These are phyloP conservation scores for Tetracladium setigerum DNA, from an alignment of 495 filamentous ascomycete genomes.

Conservation along the genomic window DNA sequence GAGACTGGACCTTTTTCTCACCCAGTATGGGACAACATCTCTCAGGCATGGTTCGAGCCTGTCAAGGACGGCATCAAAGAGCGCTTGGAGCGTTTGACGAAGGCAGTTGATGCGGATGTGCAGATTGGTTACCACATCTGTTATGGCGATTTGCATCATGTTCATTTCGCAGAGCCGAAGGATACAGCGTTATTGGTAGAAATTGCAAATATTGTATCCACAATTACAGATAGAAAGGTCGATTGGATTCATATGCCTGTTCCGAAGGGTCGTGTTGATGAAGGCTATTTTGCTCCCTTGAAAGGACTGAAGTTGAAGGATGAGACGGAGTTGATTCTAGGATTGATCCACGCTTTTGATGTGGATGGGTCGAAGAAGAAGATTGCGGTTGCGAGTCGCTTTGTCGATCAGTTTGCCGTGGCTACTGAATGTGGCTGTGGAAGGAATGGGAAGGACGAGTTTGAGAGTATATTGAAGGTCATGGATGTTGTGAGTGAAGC, in stretches of 20 bases:
- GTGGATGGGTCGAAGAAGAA: conserved; percentile 37
- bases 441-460: not conserved
- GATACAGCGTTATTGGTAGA: conserved; percentile 24
- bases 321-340: not conserved
- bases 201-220: conserved; percentile 23
- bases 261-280: conserved; percentile 20
- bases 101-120: conserved; percentile 25
- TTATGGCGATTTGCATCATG: conserved; percentile 35
- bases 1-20: conserved; percentile 20
- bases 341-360: conserved; percentile 28
- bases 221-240: conserved; percentile 19
- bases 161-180: conserved; percentile 35
- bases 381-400: conserved; percentile 26
- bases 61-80: conserved; percentile 30
- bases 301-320: conserved; percentile 2
- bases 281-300: conserved; percentile 5
- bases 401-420: conserved; percentile 8
- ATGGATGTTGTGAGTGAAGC: conserved; percentile 14
- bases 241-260: conserved; percentile 40
- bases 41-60: conserved; percentile 28
- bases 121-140: conserved; percentile 37
- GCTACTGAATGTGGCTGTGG: conserved; percentile 1
- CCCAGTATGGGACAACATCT: conserved; percentile 6
- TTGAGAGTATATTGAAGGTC: conserved; percentile 11
- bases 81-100: conserved; percentile 22